Percentiles rank a stretch among this genome's conserved stretches.
Conservation (phyloP, 2,329 filamentous ascomycete genomes). For the Alternaria dauci region DNA sequence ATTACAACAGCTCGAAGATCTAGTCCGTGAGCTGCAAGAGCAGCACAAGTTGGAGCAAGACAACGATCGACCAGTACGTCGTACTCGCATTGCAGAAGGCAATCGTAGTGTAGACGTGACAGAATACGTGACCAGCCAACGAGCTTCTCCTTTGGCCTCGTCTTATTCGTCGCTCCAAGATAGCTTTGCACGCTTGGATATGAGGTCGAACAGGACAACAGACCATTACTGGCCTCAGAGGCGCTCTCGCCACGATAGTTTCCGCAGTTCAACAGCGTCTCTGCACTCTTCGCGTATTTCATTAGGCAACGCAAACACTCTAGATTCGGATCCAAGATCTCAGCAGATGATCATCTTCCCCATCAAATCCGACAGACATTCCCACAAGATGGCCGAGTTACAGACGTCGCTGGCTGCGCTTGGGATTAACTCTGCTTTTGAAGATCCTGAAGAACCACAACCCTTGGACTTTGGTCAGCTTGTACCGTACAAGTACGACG, state of each 20-base stretch:
- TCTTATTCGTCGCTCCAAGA: background rate
- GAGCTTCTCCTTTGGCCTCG: background rate
- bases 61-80: conserved; percentile 8
- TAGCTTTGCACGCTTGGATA: background rate
- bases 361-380: background rate
- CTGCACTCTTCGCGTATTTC: conserved; percentile 6
- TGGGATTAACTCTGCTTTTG: conserved; percentile 1
- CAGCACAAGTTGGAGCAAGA: background rate
- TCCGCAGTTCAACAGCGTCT: background rate
- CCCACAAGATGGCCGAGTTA: background rate
- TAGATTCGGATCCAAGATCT: background rate
- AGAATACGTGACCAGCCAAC: conserved; percentile 22
- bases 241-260: background rate
- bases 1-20: conserved; percentile 1
- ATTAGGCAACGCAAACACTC: background rate
- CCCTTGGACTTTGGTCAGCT: background rate
- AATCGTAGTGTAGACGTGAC: conserved; percentile 29
- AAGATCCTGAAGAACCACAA: background rate
- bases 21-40: conserved; percentile 1
- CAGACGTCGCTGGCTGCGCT: conserved; percentile 2
- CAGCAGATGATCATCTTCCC: conserved; percentile 7
- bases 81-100: conserved; percentile 23
- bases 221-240: background rate
- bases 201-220: background rate
- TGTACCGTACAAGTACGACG: background rate